A percentile compares a stretch with the other conserved stretches of the same genome.
These are phyloP conservation scores for Lathyrus oleraceus DNA, from an alignment of 306 rosid genomes.

Conservation along the genomic window DNA sequence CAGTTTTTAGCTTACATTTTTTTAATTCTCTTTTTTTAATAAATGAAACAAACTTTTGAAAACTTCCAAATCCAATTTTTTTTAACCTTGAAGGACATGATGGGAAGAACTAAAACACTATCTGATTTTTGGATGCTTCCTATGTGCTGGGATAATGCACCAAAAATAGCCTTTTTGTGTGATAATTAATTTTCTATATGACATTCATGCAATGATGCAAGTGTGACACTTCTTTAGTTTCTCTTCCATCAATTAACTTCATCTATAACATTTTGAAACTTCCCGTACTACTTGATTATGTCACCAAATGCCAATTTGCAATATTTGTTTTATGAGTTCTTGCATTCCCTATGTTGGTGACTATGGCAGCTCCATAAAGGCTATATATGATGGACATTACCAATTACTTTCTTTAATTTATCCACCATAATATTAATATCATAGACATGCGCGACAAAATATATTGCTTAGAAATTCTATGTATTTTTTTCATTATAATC, in stretches of 20 bases:
- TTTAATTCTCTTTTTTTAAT: too few species aligned
- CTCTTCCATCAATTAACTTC: slow-evolving; percentile 3
- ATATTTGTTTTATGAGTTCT: not conserved
- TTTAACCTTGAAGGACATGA: not conserved
- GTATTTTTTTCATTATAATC: not conserved
- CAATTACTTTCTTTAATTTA: slow-evolving; percentile 19
- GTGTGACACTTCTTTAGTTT: slow-evolving; percentile 28
- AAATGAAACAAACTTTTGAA: too few species aligned
- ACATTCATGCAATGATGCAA: slow-evolving; percentile 33
- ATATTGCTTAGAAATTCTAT: slow-evolving; percentile 11
- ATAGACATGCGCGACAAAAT: slow-evolving; percentile 13
- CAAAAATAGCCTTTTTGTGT: slow-evolving; percentile 52
- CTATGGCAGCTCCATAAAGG: slow-evolving; percentile 50
- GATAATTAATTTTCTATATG: slow-evolving; percentile 29
- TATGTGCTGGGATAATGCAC: slow-evolving; percentile 20
- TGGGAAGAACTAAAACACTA: not conserved
- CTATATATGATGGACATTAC: slow-evolving; percentile 26
- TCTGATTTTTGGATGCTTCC: not conserved
- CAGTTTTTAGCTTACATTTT: too few species aligned
- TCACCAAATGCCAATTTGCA: slow-evolving; percentile 18
- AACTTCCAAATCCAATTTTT: too few species aligned
- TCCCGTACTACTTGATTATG: slow-evolving; percentile 16
- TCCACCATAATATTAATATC: not conserved
- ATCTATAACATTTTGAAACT: not conserved
- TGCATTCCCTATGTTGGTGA: slow-evolving; percentile 48